phyloP scores from a whole-genome alignment of 2,329 filamentous ascomycete genomes.

The Aureobasidium pullulans region DNA sequence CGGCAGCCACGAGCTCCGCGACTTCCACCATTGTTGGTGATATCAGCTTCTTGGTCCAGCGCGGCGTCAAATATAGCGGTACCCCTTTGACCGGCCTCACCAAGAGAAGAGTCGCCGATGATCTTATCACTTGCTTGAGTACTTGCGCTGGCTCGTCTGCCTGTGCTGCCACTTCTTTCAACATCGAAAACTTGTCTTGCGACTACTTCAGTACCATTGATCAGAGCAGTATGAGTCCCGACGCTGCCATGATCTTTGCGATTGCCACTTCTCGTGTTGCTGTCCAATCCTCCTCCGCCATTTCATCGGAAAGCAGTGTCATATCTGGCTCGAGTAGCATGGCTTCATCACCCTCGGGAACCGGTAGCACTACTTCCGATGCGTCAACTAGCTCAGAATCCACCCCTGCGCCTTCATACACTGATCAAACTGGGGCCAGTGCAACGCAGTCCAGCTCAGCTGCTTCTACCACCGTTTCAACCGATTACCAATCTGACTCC shows the following conservation, averaged over 20 bases:
- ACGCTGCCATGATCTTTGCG: background rate
- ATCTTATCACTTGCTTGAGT: background rate
- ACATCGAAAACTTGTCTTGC: background rate
- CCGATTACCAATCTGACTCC: no score
- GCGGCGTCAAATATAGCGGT: background rate
- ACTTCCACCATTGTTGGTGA: background rate
- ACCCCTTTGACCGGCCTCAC: background rate
- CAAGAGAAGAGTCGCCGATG: background rate
- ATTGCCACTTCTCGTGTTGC: background rate
- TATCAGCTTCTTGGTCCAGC: background rate
- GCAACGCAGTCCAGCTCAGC: no score
- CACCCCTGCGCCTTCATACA: no score
- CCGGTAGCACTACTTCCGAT: background rate
- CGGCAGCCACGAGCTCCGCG: background rate
- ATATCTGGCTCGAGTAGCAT: background rate
- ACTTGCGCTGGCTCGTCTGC: background rate
- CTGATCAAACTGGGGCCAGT: no score
- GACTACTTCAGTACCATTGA: background rate
- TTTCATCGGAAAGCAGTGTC: background rate
- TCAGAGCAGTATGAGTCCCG: background rate
- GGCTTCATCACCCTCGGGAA: background rate
- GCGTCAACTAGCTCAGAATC: no score
- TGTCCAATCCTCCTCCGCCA: background rate
- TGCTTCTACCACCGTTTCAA: no score
- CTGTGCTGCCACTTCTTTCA: slow-evolving; percentile 4